These are phyloP conservation scores for Pulicaria dysenterica DNA, from an alignment of 129 eudicot genomes.

Conservation along the genomic window DNA sequence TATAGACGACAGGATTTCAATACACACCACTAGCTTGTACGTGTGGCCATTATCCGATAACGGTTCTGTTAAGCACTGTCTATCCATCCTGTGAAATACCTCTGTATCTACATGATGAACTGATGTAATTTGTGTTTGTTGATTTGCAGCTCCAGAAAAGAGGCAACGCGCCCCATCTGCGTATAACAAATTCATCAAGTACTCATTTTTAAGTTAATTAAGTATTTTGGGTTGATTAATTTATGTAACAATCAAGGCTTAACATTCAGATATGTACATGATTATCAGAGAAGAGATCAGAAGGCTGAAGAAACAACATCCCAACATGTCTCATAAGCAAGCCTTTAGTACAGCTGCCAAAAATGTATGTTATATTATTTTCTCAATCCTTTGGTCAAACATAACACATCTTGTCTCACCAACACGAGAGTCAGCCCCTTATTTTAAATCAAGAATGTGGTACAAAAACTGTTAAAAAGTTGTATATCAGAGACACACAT, in stretches of 20 bases:
- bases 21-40: background rate
- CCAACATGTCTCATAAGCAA: constrained; percentile 89
- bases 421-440: too few species aligned
- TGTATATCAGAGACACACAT: constrained; percentile 11
- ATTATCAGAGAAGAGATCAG: constrained; percentile 74
- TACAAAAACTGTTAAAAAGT: background rate
- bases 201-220: background rate
- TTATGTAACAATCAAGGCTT: background rate
- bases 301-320: constrained; percentile 78
- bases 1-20: background rate
- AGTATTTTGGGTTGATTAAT: background rate
- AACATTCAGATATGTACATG: constrained; percentile 2
- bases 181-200: constrained; percentile 80
- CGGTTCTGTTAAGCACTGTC: background rate
- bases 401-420: too few species aligned
- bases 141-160: constrained; percentile 76
- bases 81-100: background rate
- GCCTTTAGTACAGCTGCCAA: constrained; percentile 98
- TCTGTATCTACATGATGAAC: background rate
- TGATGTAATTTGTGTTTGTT: background rate
- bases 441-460: background rate
- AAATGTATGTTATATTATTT: constrained; percentile 52
- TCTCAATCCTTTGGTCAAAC: too few species aligned
- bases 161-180: constrained; percentile 89
- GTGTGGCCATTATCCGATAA: background rate